A percentile compares a stretch with the other conserved stretches of the same genome.
These are phyloP conservation scores for Daldinia decipiens DNA, from an alignment of 495 filamentous ascomycete genomes.

Conservation along the genomic window DNA sequence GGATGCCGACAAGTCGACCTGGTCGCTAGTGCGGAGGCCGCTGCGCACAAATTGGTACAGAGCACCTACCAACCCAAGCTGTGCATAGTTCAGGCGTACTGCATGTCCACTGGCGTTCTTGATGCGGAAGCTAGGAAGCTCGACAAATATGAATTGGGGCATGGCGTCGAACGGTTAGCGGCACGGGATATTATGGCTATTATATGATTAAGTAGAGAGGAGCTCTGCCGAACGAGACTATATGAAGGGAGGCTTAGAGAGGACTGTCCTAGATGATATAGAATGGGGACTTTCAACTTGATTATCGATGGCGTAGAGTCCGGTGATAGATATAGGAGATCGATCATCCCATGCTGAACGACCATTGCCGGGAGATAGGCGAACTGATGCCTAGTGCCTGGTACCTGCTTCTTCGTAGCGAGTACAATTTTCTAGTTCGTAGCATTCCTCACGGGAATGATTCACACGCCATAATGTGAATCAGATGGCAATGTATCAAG, in stretches of 20 bases:
- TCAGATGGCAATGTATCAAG: constrained; percentile 16
- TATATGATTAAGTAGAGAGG: constrained; percentile 2
- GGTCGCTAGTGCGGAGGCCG: constrained; percentile 33
- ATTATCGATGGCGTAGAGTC: constrained; percentile 15
- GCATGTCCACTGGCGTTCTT: constrained; percentile 40
- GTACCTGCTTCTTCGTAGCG: constrained; percentile 3
- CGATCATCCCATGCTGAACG: constrained; percentile 15
- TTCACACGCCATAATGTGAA: constrained; percentile 19
- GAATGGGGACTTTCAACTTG: constrained; percentile 1
- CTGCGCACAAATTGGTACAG: constrained; percentile 44
- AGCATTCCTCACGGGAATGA: constrained; percentile 4
- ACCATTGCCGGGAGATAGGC: constrained; percentile 26
- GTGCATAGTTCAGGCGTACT: constrained; percentile 36
- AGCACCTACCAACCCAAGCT: constrained; percentile 37
- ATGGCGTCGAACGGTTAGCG: constrained; percentile 1
- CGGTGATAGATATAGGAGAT: constrained; percentile 23
- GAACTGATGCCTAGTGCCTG: constrained; percentile 2
- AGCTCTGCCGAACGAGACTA: constrained; percentile 2
- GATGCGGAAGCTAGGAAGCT: constrained; percentile 47
- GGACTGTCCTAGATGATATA: constrained; percentile 10
- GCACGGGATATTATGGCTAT: constrained; percentile 1
- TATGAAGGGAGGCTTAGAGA: background rate
- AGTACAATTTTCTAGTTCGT: constrained; percentile 22
- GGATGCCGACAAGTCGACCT: constrained; percentile 38
- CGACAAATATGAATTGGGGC: constrained; percentile 48